Percentiles rank a stretch among this genome's conserved stretches.
phyloP scores from a whole-genome alignment of 139 green algal genomes.

The Pleodorina starrii region DNA sequence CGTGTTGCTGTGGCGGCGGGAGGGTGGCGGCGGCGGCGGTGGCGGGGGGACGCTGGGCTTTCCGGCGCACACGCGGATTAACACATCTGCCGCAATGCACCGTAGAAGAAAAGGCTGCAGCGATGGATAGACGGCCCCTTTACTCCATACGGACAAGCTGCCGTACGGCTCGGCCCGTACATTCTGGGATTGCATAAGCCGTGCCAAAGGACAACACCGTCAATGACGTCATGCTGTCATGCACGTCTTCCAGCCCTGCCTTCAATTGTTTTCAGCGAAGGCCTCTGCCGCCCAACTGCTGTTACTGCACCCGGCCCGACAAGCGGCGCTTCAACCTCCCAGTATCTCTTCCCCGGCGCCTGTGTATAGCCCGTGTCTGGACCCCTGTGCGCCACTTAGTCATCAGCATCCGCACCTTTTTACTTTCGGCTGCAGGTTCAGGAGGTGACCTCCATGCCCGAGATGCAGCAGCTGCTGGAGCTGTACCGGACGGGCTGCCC shows the following conservation, averaged over 20 bases:
- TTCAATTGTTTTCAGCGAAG: too few relatives aligned
- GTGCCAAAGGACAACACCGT: too few relatives aligned
- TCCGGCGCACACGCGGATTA: not conserved
- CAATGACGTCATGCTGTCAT: too few relatives aligned
- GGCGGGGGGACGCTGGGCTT: not conserved
- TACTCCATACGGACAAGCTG: not conserved
- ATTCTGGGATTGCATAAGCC: too few relatives aligned
- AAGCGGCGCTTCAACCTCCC: too few relatives aligned
- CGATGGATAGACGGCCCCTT: not conserved
- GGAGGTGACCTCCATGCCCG: conserved; percentile 4
- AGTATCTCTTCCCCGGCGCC: too few relatives aligned
- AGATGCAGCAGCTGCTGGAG: conserved; percentile 17
- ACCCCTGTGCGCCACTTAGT: too few relatives aligned
- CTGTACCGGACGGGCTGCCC: not conserved
- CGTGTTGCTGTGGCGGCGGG: not conserved
- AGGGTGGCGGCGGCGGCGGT: not conserved
- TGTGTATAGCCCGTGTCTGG: too few relatives aligned
- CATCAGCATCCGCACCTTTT: not conserved
- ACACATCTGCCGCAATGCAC: not conserved
- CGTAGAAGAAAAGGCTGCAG: not conserved
- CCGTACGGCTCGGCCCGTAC: not conserved
- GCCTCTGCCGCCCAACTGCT: too few relatives aligned
- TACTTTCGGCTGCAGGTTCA: not conserved
- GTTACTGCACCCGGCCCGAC: too few relatives aligned
- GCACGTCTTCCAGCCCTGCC: not conserved